These are phyloP conservation scores for Leucosporidium scottii DNA, from an alignment of 768 basidiomycete species.

Conservation along the genomic window DNA sequence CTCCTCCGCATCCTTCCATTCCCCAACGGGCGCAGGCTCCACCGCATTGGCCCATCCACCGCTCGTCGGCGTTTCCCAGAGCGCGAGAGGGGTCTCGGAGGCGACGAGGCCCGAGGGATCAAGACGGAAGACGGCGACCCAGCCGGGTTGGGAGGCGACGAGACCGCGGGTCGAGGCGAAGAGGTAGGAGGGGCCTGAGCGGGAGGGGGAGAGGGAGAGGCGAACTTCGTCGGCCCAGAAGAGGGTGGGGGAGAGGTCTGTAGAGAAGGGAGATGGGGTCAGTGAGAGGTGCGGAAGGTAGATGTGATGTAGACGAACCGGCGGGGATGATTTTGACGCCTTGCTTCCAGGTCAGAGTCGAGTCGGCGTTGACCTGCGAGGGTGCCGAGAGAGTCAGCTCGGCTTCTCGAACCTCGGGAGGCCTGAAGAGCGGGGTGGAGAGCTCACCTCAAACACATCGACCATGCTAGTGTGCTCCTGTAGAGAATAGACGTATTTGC, in stretches of 20 bases:
- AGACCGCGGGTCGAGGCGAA: conserved; percentile 38
- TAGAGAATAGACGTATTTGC: conserved; percentile 35
- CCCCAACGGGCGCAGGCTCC: conserved; percentile 22
- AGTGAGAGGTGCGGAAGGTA: neutral
- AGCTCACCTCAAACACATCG: conserved; percentile 21
- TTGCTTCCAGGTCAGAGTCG: conserved; percentile 15
- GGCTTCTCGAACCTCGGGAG: neutral
- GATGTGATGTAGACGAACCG: conserved; percentile 7
- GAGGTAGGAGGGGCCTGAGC: conserved; percentile 14
- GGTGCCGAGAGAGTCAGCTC: neutral
- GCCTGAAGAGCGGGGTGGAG: neutral
- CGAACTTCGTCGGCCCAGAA: conserved; percentile 27
- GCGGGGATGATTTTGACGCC: conserved; percentile 33
- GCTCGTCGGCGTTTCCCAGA: conserved; percentile 35
- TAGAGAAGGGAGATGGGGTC: neutral
- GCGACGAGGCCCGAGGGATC: conserved; percentile 13
- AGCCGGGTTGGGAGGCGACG: conserved; percentile 29
- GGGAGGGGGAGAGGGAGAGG: conserved; percentile 15
- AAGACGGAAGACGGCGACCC: conserved; percentile 33
- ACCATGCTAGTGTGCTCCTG: conserved; percentile 38
- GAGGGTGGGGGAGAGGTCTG: neutral
- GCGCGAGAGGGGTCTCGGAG: conserved; percentile 3
- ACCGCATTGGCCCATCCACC: conserved; percentile 41
- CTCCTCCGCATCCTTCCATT: conserved; percentile 1
- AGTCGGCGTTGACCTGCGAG: conserved; percentile 7